Evolutionary conservation across 1,284 basidiomycete genomes (phyloP).

Genomic region (Athelia sp.): DNA sequence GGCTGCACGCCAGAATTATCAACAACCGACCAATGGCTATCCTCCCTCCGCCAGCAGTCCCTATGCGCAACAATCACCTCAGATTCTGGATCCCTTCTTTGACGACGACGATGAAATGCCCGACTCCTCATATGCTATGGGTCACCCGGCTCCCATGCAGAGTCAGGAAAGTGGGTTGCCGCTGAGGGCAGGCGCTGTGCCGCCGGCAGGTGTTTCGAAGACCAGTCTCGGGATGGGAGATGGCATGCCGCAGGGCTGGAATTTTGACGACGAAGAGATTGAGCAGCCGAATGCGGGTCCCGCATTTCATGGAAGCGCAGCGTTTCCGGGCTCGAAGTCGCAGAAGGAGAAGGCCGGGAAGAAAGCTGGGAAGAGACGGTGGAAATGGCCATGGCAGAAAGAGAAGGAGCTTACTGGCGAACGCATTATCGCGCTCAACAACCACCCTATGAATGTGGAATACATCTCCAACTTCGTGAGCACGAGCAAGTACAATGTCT

Average conservation of each 20-base stretch:
- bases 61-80: slow-evolving; percentile 29
- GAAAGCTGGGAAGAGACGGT: slow-evolving; percentile 30
- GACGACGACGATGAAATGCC: slow-evolving; percentile 73
- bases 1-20: slow-evolving; percentile 50
- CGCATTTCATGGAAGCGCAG: slow-evolving; percentile 35
- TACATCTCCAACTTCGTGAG: slow-evolving; percentile 85
- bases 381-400: slow-evolving; percentile 80
- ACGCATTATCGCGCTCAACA: slow-evolving; percentile 76
- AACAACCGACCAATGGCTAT: slow-evolving; percentile 52
- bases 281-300: slow-evolving; percentile 30
- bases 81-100: slow-evolving; percentile 74
- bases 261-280: slow-evolving; percentile 60
- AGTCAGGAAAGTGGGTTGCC: slow-evolving; percentile 69
- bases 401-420: slow-evolving; percentile 57
- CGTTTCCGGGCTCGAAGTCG: slow-evolving; percentile 28
- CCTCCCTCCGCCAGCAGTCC: slow-evolving; percentile 39
- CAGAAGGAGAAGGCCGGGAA: slow-evolving; percentile 17
- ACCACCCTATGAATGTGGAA: slow-evolving; percentile 61
- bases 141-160: slow-evolving; percentile 46
- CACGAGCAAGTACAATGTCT: slow-evolving; percentile 93
- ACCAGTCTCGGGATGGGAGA: slow-evolving; percentile 29
- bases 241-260: slow-evolving; percentile 62
- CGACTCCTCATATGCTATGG: slow-evolving; percentile 56
- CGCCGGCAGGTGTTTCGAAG: slow-evolving; percentile 57
- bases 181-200: slow-evolving; percentile 49